phyloP scores from a whole-genome alignment of 805 yeast species.

The Pichia nakasei region DNA sequence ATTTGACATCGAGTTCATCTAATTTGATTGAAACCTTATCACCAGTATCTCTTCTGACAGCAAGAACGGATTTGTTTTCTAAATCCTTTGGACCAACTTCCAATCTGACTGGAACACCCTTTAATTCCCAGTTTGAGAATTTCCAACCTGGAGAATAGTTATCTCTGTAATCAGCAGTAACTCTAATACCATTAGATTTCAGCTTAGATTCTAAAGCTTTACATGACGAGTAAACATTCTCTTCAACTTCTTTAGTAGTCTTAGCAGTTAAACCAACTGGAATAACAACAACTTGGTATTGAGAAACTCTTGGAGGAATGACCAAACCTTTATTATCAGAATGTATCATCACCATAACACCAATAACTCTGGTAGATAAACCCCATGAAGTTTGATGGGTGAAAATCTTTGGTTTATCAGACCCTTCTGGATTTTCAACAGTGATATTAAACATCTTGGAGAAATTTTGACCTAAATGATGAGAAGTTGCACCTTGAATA shows the following conservation, averaged over 20 bases:
- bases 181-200: constrained; percentile 57
- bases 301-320: constrained; percentile 95
- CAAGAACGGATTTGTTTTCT: constrained; percentile 67
- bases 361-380: constrained; percentile 93
- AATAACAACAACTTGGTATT: constrained; percentile 81
- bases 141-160: constrained; percentile 99
- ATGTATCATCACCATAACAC: constrained; percentile 99
- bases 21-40: constrained; percentile 62
- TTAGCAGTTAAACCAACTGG: constrained; percentile 93
- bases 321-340: constrained; percentile 98
- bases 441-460: constrained; percentile 95
- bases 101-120: constrained; percentile 88
- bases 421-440: constrained; percentile 92
- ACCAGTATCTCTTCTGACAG: constrained; percentile 89
- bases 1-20: constrained; percentile 50
- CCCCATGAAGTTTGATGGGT: constrained; percentile 99
- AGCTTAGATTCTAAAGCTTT: constrained; percentile 57
- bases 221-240: constrained; percentile 62
- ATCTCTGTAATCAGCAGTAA: constrained; percentile 79
- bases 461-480: constrained; percentile 95
- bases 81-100: constrained; percentile 97
- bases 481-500: constrained; percentile 98
- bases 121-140: constrained; percentile 93
- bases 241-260: constrained; percentile 68
- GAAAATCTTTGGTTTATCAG: constrained; percentile 72